Conservation (phyloP, 2,329 filamentous ascomycete species). For the Sclerotinia glacialis region DNA sequence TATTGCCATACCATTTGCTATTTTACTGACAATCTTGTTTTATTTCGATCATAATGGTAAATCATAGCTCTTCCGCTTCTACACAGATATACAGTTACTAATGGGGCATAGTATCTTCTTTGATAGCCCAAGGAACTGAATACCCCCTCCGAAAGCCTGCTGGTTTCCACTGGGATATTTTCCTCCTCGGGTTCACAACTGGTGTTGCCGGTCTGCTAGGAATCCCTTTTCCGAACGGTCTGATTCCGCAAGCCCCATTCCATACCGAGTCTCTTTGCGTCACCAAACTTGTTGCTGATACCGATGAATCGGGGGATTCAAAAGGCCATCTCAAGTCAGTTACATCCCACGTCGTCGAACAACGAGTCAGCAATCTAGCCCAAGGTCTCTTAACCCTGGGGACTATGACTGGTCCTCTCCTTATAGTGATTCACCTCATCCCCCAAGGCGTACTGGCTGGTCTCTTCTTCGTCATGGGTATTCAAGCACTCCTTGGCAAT, state of each 20-base stretch:
- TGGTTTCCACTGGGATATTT: slow-evolving; percentile 83
- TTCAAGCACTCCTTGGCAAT: slow-evolving; percentile 73
- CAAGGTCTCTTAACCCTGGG: slow-evolving; percentile 76
- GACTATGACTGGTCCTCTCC: slow-evolving; percentile 73
- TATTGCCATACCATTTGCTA: slow-evolving; percentile 79
- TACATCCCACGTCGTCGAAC: slow-evolving; percentile 67
- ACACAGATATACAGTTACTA: slow-evolving; percentile 5
- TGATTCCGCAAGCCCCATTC: slow-evolving; percentile 81
- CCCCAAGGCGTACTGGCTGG: slow-evolving; percentile 77
- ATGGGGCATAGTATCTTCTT: slow-evolving; percentile 61
- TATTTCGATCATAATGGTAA: slow-evolving; percentile 86
- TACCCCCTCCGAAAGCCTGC: slow-evolving; percentile 78
- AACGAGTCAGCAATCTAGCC: slow-evolving; percentile 73
- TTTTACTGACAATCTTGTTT: slow-evolving; percentile 80
- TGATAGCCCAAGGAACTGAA: slow-evolving; percentile 80
- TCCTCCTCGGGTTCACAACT: slow-evolving; percentile 75
- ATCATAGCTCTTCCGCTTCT: slow-evolving; percentile 24
- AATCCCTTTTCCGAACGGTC: slow-evolving; percentile 76
- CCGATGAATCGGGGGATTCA: slow-evolving; percentile 51
- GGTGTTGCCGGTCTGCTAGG: slow-evolving; percentile 73
- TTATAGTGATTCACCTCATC: slow-evolving; percentile 72
- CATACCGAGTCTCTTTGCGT: slow-evolving; percentile 78
- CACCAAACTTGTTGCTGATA: slow-evolving; percentile 52
- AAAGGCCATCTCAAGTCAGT: slow-evolving; percentile 56
- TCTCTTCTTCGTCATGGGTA: slow-evolving; percentile 81